Base-by-base conservation (phyloP, 225 moss, liverwort and hornwort species). In the Marchantia polymorpha region DNA sequence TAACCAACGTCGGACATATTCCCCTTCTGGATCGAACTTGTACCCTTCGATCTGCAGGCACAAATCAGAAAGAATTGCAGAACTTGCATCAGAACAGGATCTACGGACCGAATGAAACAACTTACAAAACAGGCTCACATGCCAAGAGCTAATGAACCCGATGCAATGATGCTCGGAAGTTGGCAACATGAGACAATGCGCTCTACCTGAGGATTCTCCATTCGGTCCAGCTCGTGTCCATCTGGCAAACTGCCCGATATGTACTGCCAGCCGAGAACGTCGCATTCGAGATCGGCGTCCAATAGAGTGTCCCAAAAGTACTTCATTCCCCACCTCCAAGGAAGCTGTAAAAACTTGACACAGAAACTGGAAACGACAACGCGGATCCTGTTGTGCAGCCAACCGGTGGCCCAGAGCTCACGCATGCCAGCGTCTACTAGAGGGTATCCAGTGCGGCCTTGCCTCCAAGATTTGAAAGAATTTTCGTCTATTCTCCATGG, bases 261-360 rank as follows among this genome's bases (percentile, higher is more conserved):
- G 54, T 97, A 97, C 79, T 97, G 96, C 96, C 96, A 97, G 49
- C 96, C 96, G 56, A 97, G 96, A 48, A 97, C 93, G 82, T 97
- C 96, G 79, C 96, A 97, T 58, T 97, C 96, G 79, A 97, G 80
- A 85, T 97, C 96, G 50, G 96, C 96, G 82, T 97, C 96, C 54
- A 97, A 87, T 49, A 97, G 89, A 31, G 94, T 94, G 77, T 97
- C 96, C 96, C 96, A 97, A 61, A 93, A 97, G 64, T 97, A 97
- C 81, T 97, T 97, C 94, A 97, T 94, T 76, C 96, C 96, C 96
- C 96, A 97, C 82, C 96, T 91, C 96, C 96, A 97, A 30, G 96
- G 96, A 77, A 97, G 94, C 80, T 94, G 96, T 64, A 97, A 83
- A 81, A 97, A 97, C 86, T 97, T 97, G 77, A 97, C 96, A 81